Conservation (phyloP, 1,284 basidiomycete genomes). For the Cutaneotrichosporon sp. region DNA sequence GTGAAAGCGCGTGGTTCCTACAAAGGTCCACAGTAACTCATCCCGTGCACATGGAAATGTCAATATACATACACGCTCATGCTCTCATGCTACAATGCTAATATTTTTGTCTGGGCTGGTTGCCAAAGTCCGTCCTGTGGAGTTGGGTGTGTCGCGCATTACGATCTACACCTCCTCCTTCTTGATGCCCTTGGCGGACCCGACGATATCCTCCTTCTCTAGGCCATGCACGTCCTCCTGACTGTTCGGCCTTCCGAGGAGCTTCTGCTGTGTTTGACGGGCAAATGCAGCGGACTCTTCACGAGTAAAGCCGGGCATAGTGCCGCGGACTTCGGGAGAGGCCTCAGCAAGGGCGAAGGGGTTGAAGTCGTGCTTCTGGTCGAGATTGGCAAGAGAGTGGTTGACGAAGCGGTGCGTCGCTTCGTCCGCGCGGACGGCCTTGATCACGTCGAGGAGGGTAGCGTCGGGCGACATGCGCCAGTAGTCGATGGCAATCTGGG, state of each 20-base stretch:
- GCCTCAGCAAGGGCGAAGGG: constrained; percentile 89
- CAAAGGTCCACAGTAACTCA: too few species aligned
- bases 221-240: background rate
- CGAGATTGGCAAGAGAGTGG: constrained; percentile 81
- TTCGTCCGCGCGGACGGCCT: constrained; percentile 88
- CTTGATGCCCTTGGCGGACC: background rate
- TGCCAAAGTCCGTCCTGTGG: too few species aligned
- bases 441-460: constrained; percentile 78
- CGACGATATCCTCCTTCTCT: background rate
- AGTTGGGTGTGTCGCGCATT: too few species aligned
- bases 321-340: constrained; percentile 73
- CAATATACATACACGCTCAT: too few species aligned
- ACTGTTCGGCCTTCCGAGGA: constrained; percentile 10
- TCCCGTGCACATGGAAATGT: too few species aligned
- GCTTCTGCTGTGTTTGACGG: constrained; percentile 42
- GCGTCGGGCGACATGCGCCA: constrained; percentile 75
- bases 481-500: constrained; percentile 84
- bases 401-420: constrained; percentile 88
- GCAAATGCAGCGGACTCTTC: constrained; percentile 59
- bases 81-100: too few species aligned
- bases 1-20: too few species aligned
- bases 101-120: background rate
- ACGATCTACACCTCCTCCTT: too few species aligned
- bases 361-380: constrained; percentile 71
- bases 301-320: constrained; percentile 66